These are phyloP conservation scores for Beauveria rudraprayagi DNA, from an alignment of 2,329 filamentous ascomycete species.

Conservation along the genomic window DNA sequence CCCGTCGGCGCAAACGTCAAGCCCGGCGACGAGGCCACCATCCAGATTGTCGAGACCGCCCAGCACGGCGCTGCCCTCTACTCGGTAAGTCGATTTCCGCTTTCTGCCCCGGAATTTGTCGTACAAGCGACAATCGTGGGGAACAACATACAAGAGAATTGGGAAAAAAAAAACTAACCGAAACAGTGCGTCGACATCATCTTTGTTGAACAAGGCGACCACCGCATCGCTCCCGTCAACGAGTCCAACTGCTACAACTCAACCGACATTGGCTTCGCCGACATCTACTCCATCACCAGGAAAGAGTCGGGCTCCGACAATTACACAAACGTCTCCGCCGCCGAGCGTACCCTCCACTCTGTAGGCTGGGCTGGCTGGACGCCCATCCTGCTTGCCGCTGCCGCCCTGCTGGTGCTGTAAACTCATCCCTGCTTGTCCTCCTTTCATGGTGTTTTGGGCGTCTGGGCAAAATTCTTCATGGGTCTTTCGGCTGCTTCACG, in stretches of 20 bases:
- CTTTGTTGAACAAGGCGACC: conserved; percentile 70
- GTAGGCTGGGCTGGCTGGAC: conserved; percentile 10
- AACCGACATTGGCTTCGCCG: conserved; percentile 64
- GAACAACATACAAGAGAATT: neutral
- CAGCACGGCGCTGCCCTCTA: conserved; percentile 77
- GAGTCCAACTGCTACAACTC: conserved; percentile 84
- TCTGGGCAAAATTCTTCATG: neutral
- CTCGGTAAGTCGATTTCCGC: conserved; percentile 48
- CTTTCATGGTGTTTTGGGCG: neutral
- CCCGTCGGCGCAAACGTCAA: conserved; percentile 64
- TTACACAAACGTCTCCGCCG: conserved; percentile 3
- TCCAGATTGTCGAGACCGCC: conserved; percentile 78
- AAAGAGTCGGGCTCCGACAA: conserved; percentile 30
- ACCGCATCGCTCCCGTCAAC: conserved; percentile 62
- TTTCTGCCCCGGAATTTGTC: too few relatives aligned
- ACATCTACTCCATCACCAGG: conserved; percentile 63
- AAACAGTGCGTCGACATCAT: conserved; percentile 86
- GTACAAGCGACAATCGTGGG: neutral
- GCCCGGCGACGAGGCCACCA: conserved; percentile 80
- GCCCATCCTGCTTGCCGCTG: conserved; percentile 4
- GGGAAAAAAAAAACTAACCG: neutral
- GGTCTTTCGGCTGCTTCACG: neutral
- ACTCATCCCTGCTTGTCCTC: neutral
- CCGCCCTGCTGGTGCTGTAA: neutral
- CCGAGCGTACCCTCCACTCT: conserved; percentile 2